Conservation (phyloP, 306 rosid species). For the Alnus rubra region DNA sequence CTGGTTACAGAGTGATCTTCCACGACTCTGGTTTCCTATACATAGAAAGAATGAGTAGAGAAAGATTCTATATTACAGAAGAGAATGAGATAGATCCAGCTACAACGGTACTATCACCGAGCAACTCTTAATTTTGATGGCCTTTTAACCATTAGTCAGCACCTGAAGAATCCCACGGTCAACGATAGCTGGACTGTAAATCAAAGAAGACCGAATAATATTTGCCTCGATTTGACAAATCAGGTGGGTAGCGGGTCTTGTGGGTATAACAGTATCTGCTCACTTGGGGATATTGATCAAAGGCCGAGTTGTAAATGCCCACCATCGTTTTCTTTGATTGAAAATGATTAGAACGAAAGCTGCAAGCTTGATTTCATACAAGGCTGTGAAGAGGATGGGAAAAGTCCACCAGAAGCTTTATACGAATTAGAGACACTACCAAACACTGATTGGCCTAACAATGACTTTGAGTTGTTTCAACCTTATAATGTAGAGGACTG, state of each 20-base stretch:
- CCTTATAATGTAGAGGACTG: conserved; percentile 21
- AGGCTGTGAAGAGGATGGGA: neutral
- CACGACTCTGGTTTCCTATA: conserved; percentile 38
- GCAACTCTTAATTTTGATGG: conserved; percentile 61
- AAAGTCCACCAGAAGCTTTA: no score
- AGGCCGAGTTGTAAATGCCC: conserved; percentile 33
- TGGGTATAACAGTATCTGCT: neutral
- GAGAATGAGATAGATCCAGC: no score
- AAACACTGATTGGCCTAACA: conserved; percentile 11
- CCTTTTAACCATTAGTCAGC: conserved; percentile 28
- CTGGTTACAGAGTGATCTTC: conserved; percentile 34
- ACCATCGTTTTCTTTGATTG: no score
- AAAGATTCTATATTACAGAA: neutral
- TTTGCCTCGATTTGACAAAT: no score
- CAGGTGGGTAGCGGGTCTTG: neutral
- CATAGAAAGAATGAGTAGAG: conserved; percentile 13
- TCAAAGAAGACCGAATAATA: no score
- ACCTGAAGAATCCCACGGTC: no score
- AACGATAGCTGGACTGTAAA: no score
- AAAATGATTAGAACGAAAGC: no score
- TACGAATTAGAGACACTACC: no score
- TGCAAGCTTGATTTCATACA: neutral
- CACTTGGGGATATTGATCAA: neutral
- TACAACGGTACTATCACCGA: conserved; percentile 35
- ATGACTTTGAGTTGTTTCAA: conserved; percentile 1